phyloP scores from a whole-genome alignment of 176 grass and related monocot genomes.

The Paspalum vaginatum region DNA sequence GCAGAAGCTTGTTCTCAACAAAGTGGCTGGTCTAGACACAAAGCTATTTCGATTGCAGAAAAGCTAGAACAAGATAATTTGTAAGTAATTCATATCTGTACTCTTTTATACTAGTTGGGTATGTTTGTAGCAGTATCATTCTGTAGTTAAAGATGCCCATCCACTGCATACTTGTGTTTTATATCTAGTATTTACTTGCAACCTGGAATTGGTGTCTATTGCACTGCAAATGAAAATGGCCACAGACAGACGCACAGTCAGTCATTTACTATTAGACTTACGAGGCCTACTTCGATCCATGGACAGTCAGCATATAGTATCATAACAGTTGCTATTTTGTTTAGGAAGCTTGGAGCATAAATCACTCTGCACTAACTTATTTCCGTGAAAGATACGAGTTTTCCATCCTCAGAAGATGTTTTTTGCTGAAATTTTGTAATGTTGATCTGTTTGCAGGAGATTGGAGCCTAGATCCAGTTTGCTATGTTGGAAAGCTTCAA shows the following conservation, averaged over 20 bases:
- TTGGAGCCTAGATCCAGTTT: constrained; percentile 83
- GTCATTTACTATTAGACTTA: neutral
- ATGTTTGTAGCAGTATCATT: neutral
- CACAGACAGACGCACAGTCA: neutral
- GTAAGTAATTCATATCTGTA: constrained; percentile 59
- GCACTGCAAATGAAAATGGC: neutral
- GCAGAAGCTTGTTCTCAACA: constrained; percentile 58
- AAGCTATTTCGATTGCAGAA: constrained; percentile 79
- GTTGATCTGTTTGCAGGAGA: constrained; percentile 64
- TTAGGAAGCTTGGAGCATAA: constrained; percentile 5
- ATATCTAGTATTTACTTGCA: neutral
- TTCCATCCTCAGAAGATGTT: constrained; percentile 28
- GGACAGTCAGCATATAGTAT: neutral
- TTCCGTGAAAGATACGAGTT: neutral
- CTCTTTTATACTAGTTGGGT: neutral
- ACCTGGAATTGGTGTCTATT: neutral
- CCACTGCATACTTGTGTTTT: neutral
- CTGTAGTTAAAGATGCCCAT: neutral
- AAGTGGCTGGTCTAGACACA: constrained; percentile 76
- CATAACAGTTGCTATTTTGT: neutral
- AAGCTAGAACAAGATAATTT: constrained; percentile 94
- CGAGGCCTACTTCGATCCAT: constrained; percentile 5
- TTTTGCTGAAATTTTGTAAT: constrained; percentile 7
- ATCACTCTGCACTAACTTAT: neutral
- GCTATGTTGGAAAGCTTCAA: constrained; percentile 73